These are phyloP conservation scores for Penicillium sp. DNA, from an alignment of 2,329 filamentous ascomycete genomes.

Conservation along the genomic window DNA sequence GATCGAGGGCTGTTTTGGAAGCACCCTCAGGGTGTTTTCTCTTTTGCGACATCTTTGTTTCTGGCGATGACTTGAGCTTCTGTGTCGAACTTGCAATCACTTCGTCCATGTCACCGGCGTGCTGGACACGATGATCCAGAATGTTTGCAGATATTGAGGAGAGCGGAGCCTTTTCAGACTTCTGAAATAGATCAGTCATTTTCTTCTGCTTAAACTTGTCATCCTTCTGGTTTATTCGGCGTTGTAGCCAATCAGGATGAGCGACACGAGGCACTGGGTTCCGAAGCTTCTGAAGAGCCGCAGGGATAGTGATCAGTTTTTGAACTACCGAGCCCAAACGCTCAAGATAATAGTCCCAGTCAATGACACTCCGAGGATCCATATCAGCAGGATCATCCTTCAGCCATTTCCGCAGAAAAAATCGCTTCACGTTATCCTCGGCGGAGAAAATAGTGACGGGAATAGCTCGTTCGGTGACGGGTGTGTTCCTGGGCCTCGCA, in stretches of 20 bases:
- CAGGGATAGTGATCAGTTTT: conserved; percentile 97
- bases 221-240: conserved; percentile 89
- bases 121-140: conserved; percentile 54
- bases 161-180: conserved; percentile 61
- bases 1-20: conserved; percentile 63
- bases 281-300: conserved; percentile 86
- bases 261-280: conserved; percentile 92
- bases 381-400: conserved; percentile 89
- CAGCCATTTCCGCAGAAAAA: conserved; percentile 91
- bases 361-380: conserved; percentile 82
- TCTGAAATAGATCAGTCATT: conserved; percentile 83
- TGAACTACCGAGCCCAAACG: conserved; percentile 96
- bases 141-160: conserved; percentile 68
- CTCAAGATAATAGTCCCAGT: conserved; percentile 97
- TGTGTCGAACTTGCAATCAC: conserved; percentile 62
- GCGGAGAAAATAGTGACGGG: conserved; percentile 97
- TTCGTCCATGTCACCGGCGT: conserved; percentile 73
- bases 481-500: conserved; percentile 76
- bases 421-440: conserved; percentile 79
- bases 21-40: conserved; percentile 69
- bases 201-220: conserved; percentile 99
- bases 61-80: conserved; percentile 62
- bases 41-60: conserved; percentile 58
- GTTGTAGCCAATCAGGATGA: conserved; percentile 95
- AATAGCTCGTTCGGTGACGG: conserved; percentile 90